Evolutionary conservation across 2,329 filamentous ascomycete species (phyloP).

Genomic region (Colletotrichum noveboracense): DNA sequence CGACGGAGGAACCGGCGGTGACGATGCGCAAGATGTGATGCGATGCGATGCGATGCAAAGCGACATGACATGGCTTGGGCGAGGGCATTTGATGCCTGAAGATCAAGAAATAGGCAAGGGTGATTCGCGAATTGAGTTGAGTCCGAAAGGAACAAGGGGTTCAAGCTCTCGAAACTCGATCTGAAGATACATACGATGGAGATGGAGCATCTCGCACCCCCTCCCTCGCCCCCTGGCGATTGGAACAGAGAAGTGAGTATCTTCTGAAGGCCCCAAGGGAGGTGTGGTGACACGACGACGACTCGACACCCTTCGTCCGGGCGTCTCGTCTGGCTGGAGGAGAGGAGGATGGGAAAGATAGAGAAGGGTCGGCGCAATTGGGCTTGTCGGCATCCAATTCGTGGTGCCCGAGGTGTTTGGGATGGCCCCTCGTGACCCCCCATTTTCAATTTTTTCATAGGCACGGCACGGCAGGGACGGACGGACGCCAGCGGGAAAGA

Average conservation of each 20-base stretch:
- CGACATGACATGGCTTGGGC: background rate
- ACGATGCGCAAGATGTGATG: background rate
- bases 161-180: background rate
- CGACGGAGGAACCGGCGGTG: constrained; percentile 3
- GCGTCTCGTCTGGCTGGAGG: background rate
- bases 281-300: background rate
- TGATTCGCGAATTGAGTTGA: background rate
- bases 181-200: background rate
- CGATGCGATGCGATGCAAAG: background rate
- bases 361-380: background rate
- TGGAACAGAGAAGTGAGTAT: background rate
- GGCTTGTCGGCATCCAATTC: background rate
- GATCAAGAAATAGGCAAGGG: background rate
- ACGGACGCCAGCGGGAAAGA: background rate
- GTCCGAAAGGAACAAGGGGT: background rate
- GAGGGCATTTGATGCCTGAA: background rate
- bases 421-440: constrained; percentile 16
- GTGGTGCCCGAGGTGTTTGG: constrained; percentile 11
- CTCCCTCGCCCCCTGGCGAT: background rate
- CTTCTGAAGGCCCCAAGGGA: background rate
- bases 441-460: background rate
- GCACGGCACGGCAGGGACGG: background rate
- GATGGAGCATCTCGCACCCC: background rate
- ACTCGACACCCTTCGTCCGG: background rate
- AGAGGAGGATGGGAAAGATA: background rate